Evolutionary conservation across 306 rosid species (phyloP).

Genomic region (Medicago truncatula): DNA sequence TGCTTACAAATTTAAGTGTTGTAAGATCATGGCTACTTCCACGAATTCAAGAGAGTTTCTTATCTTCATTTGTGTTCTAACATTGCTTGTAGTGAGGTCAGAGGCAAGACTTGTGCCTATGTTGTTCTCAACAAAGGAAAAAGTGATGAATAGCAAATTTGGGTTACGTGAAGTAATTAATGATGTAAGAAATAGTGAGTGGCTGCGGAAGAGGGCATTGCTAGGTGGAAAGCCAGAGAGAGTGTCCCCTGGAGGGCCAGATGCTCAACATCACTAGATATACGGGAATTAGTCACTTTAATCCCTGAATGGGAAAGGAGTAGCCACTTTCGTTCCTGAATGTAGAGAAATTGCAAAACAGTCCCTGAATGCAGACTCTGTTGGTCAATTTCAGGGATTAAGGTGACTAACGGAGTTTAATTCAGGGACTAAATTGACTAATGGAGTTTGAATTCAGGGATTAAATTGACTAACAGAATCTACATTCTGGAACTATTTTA

Average conservation of each 20-base stretch:
- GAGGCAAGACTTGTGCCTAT: conserved; percentile 38
- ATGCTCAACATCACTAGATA: conserved; percentile 59
- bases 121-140: conserved; percentile 20
- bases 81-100: conserved; percentile 36
- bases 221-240: conserved; percentile 41
- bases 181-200: conserved; percentile 6
- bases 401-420: too few relatives aligned
- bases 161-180: conserved; percentile 26
- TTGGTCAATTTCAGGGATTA: too few relatives aligned
- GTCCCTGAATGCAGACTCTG: too few relatives aligned
- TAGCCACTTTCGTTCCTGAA: too few relatives aligned
- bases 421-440: too few relatives aligned
- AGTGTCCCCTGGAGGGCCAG: conserved; percentile 60
- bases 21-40: conserved; percentile 30
- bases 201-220: conserved; percentile 43
- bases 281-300: too few relatives aligned
- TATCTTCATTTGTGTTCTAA: conserved; percentile 18
- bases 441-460: too few relatives aligned
- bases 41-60: conserved; percentile 26
- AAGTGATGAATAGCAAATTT: conserved; percentile 15
- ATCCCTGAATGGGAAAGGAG: too few relatives aligned
- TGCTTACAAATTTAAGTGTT: not conserved
- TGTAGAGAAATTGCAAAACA: too few relatives aligned
- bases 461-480: too few relatives aligned
- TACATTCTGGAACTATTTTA: too few relatives aligned